Base-by-base conservation (phyloP, 2,329 filamentous ascomycete species). In the Penicillium italicum region DNA sequence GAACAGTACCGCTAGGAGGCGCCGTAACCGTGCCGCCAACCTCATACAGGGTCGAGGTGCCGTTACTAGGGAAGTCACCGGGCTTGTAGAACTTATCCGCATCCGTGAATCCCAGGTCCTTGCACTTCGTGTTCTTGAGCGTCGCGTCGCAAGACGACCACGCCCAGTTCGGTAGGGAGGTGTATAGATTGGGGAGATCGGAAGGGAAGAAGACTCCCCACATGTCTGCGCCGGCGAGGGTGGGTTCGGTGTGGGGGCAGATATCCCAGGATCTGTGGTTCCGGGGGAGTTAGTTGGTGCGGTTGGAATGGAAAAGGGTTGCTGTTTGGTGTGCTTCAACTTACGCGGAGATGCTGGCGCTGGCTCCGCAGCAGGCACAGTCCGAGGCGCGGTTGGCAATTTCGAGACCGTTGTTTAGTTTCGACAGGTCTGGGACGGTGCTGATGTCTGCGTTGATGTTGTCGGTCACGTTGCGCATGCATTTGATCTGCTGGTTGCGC, bases 321-420 rank as follows among this genome's bases (percentile, higher is more conserved):
- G 22, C 5, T 5, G 22, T 10, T 12, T 9, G 5, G 16, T 28
- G 5, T 28, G 16, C 16, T 40, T 8, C 11, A 53, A 53, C 66
- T 38, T 66, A 72, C 72, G 66, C 67, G n/a, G 72, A 74, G 42
- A 72, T 62, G 28, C 65, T 65, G 22, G 70, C 71, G 28, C 72
- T 74, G 18, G 69, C 66, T 12, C 64, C 68, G 37, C 73, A 75
- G 58, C 72, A 75, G 8, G 65, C 62, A 22, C 72, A 75, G 4
- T 65, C 67, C 20, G 66, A 60, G 1, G 69, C 62, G 42, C 60
- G 59, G 4, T 56, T 51, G 11, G 67, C 63, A 20, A 65, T 61
- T 14, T 59, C 58, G 2, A 62, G 58, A 6, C 60, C 59, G 41
- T 66, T 64, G 11, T 55, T 60, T 0, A 68, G 59, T n/a, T 61